Conservation (phyloP, 1,284 basidiomycete genomes). For the Ceratobasidium papillatum region DNA sequence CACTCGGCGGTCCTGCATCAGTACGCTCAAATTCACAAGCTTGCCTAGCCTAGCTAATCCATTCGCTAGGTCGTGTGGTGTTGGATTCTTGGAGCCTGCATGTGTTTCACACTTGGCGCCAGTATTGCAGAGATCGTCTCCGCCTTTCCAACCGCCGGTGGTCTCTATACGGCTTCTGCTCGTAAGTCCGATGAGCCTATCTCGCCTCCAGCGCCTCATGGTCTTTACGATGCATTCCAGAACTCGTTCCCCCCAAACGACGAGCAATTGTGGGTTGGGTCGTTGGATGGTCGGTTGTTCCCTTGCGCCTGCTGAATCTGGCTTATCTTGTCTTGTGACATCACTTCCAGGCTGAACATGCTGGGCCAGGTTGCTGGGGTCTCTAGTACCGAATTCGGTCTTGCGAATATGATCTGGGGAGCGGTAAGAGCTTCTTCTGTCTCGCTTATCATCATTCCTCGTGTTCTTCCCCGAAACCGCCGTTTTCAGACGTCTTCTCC, state of each 20-base stretch:
- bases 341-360: conserved; percentile 70
- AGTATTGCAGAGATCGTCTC: conserved; percentile 82
- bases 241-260: conserved; percentile 71
- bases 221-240: conserved; percentile 53
- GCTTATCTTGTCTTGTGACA: conserved; percentile 42
- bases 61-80: conserved; percentile 72
- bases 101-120: conserved; percentile 78
- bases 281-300: conserved; percentile 65
- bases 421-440: conserved; percentile 58
- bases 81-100: conserved; percentile 71
- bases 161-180: conserved; percentile 63
- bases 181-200: conserved; percentile 39
- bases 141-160: conserved; percentile 85
- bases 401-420: conserved; percentile 89
- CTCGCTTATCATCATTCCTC: background rate
- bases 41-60: conserved; percentile 14
- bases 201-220: conserved; percentile 72
- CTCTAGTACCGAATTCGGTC: conserved; percentile 88
- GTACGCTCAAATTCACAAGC: conserved; percentile 53
- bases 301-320: background rate
- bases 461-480: background rate
- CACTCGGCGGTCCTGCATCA: conserved; percentile 78
- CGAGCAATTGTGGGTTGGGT: conserved; percentile 68
- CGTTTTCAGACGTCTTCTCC: conserved; percentile 48
- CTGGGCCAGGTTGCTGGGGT: conserved; percentile 87